Base-by-base conservation (phyloP, 2,329 filamentous ascomycete genomes). In the Pyrenochaeta sp. region DNA sequence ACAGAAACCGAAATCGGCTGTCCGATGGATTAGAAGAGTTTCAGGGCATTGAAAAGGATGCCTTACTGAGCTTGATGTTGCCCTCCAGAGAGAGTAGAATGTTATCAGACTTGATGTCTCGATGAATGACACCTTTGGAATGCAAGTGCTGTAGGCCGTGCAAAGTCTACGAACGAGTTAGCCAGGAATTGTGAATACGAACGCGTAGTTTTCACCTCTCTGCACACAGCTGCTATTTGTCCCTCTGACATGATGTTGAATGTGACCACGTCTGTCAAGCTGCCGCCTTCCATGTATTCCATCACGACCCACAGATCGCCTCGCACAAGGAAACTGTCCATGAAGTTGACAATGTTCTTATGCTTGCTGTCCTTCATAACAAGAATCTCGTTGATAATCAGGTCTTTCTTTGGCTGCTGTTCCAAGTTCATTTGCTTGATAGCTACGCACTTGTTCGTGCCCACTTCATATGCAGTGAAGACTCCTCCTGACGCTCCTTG, bases 381-480 rank as follows among this genome's bases (percentile, higher is more conserved):
- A 45, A 99, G 75, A 58, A 99, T 99, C 70, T 99, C 94, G 72
- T 99, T 99, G 74, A 99, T 96, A 65, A 99, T 99, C 35, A 97
- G 78, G 62, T 99, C 94, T 73, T 99, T 99, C 82, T 97, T 97
- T 2, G 94, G 94, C 65, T 99, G 94, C 73, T 97, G 89, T 72
- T 97, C 94, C 42, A 99, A 77, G 58, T 97, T 97, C 94, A 99
- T 99, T 77, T 99, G 94, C 77, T 99, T 99, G 74, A 99, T 97
- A 28, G 94, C 94, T 24, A 99, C 94, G 58, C 95, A 85, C 51
- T 88, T 85, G 73, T 96, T 96, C 26, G 85, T 88, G 42, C 84
- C 87, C 54, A 85, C 81, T 71, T 96, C 90, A 67, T 93, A 90
- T 3, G 93, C 94, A 0, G 90, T 96, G 67, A 86, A 99, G 1